phyloP scores from a whole-genome alignment of 2,329 filamentous ascomycete species.

The Xylaria sp. region DNA sequence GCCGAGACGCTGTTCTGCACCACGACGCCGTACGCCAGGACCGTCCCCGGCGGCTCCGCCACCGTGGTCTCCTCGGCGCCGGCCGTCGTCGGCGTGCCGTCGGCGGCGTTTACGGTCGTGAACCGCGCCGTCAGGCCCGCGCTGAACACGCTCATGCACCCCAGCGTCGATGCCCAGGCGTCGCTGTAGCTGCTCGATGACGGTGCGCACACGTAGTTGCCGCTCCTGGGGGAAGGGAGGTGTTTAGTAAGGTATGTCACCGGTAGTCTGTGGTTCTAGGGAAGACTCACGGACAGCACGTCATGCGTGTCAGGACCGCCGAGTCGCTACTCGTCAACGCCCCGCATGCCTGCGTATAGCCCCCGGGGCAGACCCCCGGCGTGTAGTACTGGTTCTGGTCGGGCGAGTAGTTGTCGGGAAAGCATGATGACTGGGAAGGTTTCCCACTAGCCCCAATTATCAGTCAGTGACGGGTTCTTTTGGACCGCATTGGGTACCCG shows the following conservation, averaged over 20 bases:
- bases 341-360: slow-evolving; percentile 20
- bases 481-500: background rate
- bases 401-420: slow-evolving; percentile 22
- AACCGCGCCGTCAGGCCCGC: slow-evolving; percentile 13
- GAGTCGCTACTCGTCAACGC: background rate
- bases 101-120: slow-evolving; percentile 17
- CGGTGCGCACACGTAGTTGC: slow-evolving; percentile 19
- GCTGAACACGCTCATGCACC: slow-evolving; percentile 20
- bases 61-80: slow-evolving; percentile 7
- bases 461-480: background rate
- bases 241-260: background rate
- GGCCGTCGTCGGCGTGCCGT: slow-evolving; percentile 9
- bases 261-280: background rate
- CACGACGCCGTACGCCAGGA: slow-evolving; percentile 23
- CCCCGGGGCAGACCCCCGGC: slow-evolving; percentile 17
- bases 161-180: slow-evolving; percentile 18
- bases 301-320: slow-evolving; percentile 2
- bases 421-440: slow-evolving; percentile 16
- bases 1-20: slow-evolving; percentile 8
- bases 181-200: slow-evolving; percentile 22
- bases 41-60: slow-evolving; percentile 13
- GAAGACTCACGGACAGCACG: slow-evolving; percentile 24
- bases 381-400: slow-evolving; percentile 22
- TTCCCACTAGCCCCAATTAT: background rate
- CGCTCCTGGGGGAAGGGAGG: slow-evolving; percentile 9